Evolutionary conservation across 805 yeast species (phyloP).

Genomic region (Nakazawaea molendinolei): DNA sequence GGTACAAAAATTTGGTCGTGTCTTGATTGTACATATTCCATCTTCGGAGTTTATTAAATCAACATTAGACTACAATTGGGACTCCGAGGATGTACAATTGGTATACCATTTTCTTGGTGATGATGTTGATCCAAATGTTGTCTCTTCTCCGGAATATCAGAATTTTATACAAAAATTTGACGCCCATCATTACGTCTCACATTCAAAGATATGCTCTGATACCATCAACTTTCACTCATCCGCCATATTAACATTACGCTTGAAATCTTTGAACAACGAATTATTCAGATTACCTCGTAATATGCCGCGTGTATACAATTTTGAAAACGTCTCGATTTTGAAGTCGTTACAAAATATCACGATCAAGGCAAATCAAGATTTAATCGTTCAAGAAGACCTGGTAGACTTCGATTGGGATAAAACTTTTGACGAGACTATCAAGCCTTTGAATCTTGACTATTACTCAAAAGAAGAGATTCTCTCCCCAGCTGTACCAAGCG

Average conservation of each 20-base stretch:
- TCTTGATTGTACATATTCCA: constrained; percentile 74
- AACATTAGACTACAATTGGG: constrained; percentile 23
- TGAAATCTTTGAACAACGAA: constrained; percentile 44
- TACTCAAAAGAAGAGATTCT: constrained; percentile 30
- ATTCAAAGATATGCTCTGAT: constrained; percentile 56
- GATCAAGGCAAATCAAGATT: constrained; percentile 16
- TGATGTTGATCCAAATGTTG: constrained; percentile 37
- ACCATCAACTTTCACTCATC: constrained; percentile 51
- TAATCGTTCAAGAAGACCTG: neutral
- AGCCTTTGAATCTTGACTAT: constrained; percentile 22
- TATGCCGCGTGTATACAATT: neutral
- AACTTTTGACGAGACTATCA: constrained; percentile 24
- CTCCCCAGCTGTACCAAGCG: constrained; percentile 26
- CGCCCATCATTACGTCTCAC: constrained; percentile 66
- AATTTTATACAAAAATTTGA: constrained; percentile 41
- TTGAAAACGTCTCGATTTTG: constrained; percentile 20
- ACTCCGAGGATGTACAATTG: constrained; percentile 32
- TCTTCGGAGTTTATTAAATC: constrained; percentile 33
- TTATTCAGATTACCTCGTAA: constrained; percentile 34
- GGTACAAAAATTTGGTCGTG: constrained; percentile 47
- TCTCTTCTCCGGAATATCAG: constrained; percentile 33
- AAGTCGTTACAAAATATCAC: constrained; percentile 22
- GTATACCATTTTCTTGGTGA: constrained; percentile 79
- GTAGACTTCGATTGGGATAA: constrained; percentile 21
- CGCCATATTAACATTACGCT: constrained; percentile 45